Evolutionary conservation across 768 basidiomycete genomes (phyloP).

Genomic region (Boletus subparvulus): DNA sequence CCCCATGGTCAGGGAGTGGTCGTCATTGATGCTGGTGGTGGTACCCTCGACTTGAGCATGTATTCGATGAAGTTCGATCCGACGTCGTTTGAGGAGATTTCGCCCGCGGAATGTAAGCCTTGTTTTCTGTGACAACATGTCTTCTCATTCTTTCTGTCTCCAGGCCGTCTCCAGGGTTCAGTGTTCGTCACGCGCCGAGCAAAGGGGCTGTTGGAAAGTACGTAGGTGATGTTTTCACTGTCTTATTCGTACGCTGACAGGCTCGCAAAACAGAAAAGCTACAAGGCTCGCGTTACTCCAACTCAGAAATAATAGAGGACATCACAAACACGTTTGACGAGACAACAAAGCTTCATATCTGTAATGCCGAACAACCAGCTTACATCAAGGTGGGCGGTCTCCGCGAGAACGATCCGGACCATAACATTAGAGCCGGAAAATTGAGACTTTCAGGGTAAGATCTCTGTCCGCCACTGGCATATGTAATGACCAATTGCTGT

Average conservation of each 20-base stretch:
- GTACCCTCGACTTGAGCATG: constrained; percentile 41
- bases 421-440: constrained; percentile 34
- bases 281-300: constrained; percentile 25
- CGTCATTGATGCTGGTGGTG: constrained; percentile 50
- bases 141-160: background rate
- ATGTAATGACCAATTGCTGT: background rate
- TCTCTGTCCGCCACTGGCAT: background rate
- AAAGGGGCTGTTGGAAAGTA: constrained; percentile 21
- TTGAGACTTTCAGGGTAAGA: constrained; percentile 36
- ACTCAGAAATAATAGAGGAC: constrained; percentile 30
- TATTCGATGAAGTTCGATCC: constrained; percentile 37
- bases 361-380: constrained; percentile 29
- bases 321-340: constrained; percentile 37
- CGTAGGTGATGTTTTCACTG: constrained; percentile 21
- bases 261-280: constrained; percentile 29
- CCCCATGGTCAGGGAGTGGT: constrained; percentile 35
- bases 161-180: constrained; percentile 41
- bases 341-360: constrained; percentile 40
- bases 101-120: constrained; percentile 30
- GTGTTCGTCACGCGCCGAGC: constrained; percentile 37
- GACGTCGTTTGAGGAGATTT: constrained; percentile 37
- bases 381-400: constrained; percentile 41
- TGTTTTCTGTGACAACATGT: background rate
- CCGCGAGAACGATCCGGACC: constrained; percentile 31
- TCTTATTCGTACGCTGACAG: background rate